phyloP scores from a whole-genome alignment of 1,284 basidiomycete species.

The Malassezia pachydermatis region DNA sequence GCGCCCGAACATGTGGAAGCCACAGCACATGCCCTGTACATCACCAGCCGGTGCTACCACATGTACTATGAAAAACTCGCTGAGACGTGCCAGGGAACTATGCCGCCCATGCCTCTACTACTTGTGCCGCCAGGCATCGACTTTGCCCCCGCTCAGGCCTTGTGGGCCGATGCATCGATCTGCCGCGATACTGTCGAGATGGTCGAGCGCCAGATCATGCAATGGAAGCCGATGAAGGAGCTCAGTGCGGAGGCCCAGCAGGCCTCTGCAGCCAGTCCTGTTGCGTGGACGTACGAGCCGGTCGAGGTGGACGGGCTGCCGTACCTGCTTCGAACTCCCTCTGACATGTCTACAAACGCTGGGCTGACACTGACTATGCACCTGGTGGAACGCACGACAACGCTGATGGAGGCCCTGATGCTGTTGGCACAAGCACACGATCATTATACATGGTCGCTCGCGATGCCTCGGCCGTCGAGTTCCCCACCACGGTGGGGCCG shows the following conservation, averaged over 20 bases:
- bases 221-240: constrained; percentile 5
- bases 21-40: constrained; percentile 6
- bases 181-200: not conserved
- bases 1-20: too few species aligned
- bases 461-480: too few species aligned
- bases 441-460: too few species aligned
- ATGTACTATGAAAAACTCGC: not conserved
- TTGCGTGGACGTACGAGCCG: constrained; percentile 25
- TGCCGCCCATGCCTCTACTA: too few species aligned
- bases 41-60: constrained; percentile 3
- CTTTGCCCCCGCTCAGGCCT: not conserved
- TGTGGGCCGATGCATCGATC: constrained; percentile 1
- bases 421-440: too few species aligned
- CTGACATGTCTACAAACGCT: too few species aligned
- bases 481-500: too few species aligned
- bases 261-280: constrained; percentile 3
- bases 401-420: too few species aligned
- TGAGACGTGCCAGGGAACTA: not conserved
- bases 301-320: constrained; percentile 23
- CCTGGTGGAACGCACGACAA: too few species aligned
- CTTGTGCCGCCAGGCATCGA: not conserved
- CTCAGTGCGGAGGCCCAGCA: not conserved
- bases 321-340: constrained; percentile 21
- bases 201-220: constrained; percentile 11
- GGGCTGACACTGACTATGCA: too few species aligned